Conservation (phyloP, 495 filamentous ascomycete genomes). For the Xanthoparmelia taractica region DNA sequence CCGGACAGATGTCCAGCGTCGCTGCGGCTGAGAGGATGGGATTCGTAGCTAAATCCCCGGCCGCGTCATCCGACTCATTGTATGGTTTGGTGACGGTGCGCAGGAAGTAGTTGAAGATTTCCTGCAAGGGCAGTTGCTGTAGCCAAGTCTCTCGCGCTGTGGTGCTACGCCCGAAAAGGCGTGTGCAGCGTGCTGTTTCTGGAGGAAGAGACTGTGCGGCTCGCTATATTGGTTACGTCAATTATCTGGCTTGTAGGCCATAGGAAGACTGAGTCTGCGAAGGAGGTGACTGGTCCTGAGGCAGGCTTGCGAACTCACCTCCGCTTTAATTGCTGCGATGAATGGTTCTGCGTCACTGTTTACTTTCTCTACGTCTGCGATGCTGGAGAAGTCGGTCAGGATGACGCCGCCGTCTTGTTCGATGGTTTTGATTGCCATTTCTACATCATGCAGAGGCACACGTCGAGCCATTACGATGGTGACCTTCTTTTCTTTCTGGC, state of each 20-base stretch:
- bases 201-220: not conserved
- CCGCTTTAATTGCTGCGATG: conserved; percentile 1
- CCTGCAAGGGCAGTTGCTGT: not conserved
- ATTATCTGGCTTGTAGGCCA: not conserved
- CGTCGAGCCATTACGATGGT: conserved; percentile 16
- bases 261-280: not conserved
- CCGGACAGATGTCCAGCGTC: conserved; percentile 10
- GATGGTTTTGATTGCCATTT: not conserved
- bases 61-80: not conserved
- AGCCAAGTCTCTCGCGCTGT: conserved; percentile 20
- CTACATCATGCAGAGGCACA: conserved; percentile 12
- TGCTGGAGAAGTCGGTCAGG: conserved; percentile 10
- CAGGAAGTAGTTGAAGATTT: conserved; percentile 6
- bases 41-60: not conserved
- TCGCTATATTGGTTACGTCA: not conserved
- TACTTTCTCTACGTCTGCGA: conserved; percentile 9
- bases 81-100: not conserved
- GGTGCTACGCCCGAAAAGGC: conserved; percentile 16
- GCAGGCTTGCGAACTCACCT: not conserved
- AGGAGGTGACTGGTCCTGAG: not conserved
- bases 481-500: not conserved
- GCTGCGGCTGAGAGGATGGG: conserved; percentile 7
- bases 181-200: conserved; percentile 10
- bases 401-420: conserved; percentile 21
- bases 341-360: conserved; percentile 18